A percentile compares a stretch with the other conserved stretches of the same genome.
phyloP scores from a whole-genome alignment of 2,329 filamentous ascomycete genomes.

The Sordariomycetes sp. region DNA sequence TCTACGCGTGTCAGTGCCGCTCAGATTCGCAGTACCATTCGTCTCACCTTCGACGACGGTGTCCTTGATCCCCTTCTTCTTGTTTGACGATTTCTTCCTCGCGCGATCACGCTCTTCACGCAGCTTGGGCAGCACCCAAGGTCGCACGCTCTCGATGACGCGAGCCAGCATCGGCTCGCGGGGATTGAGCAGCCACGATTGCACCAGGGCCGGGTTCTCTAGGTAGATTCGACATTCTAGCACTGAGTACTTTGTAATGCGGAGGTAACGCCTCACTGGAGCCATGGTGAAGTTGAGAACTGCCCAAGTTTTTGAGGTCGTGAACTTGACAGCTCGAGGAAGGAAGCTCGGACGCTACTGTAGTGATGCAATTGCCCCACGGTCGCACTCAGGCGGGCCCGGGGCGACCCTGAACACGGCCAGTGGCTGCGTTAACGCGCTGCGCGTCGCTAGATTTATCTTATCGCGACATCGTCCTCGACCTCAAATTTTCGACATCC shows the following conservation, averaged over 20 bases:
- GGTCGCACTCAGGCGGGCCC: too few species aligned
- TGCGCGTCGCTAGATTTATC: too few species aligned
- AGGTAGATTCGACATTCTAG: conserved; percentile 96
- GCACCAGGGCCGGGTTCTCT: conserved; percentile 74
- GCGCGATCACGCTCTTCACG: conserved; percentile 66
- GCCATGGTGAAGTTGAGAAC: conserved; percentile 64
- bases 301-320: background rate
- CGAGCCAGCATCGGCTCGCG: conserved; percentile 68
- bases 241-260: conserved; percentile 87
- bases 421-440: background rate
- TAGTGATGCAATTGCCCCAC: conserved; percentile 3
- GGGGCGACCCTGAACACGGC: too few species aligned
- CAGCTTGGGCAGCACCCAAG: conserved; percentile 81
- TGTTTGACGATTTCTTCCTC: conserved; percentile 54
- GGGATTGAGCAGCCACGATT: conserved; percentile 76
- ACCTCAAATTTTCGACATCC: background rate
- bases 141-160: conserved; percentile 77
- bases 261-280: conserved; percentile 78
- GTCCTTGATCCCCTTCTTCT: conserved; percentile 80
- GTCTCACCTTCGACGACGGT: conserved; percentile 66
- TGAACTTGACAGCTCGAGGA: background rate
- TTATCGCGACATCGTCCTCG: background rate
- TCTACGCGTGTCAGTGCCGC: conserved; percentile 43
- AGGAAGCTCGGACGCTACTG: background rate
- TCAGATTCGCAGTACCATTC: background rate